A percentile compares a stretch with the other conserved stretches of the same genome.
These are phyloP conservation scores for Boletus rubropictus DNA, from an alignment of 768 basidiomycete genomes.

Conservation along the genomic window DNA sequence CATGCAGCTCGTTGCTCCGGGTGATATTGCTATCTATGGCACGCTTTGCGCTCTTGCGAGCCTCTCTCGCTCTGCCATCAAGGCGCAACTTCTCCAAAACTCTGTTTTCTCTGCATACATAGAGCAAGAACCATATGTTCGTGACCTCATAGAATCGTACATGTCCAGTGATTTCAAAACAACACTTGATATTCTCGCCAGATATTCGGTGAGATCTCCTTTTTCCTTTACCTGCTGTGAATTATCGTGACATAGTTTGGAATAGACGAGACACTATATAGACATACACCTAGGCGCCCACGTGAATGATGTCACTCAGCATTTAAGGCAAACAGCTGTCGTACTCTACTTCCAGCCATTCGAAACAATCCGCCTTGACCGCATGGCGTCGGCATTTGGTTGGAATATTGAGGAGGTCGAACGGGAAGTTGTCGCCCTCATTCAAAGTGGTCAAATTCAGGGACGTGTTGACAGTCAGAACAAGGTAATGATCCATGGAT, in stretches of 20 bases:
- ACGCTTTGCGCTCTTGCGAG: constrained; percentile 80
- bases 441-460: constrained; percentile 71
- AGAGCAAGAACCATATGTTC: constrained; percentile 80
- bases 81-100: constrained; percentile 61
- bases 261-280: constrained; percentile 69
- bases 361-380: constrained; percentile 72
- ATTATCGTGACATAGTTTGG: not conserved
- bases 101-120: constrained; percentile 67
- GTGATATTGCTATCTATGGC: constrained; percentile 84
- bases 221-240: not conserved
- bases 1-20: constrained; percentile 58
- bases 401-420: constrained; percentile 70
- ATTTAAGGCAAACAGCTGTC: constrained; percentile 73
- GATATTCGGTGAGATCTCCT: constrained; percentile 53
- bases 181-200: constrained; percentile 67
- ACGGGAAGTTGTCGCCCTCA: constrained; percentile 67
- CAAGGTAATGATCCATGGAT: constrained; percentile 46
- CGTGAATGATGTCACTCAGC: constrained; percentile 54
- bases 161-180: constrained; percentile 82
- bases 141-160: constrained; percentile 83
- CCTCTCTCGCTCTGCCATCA: constrained; percentile 64
- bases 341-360: constrained; percentile 91
- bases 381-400: constrained; percentile 85
- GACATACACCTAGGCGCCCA: constrained; percentile 76
- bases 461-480: constrained; percentile 87